Evolutionary conservation across 202 grass and related monocot genomes (phyloP).

Genomic region (Setaria italica): DNA sequence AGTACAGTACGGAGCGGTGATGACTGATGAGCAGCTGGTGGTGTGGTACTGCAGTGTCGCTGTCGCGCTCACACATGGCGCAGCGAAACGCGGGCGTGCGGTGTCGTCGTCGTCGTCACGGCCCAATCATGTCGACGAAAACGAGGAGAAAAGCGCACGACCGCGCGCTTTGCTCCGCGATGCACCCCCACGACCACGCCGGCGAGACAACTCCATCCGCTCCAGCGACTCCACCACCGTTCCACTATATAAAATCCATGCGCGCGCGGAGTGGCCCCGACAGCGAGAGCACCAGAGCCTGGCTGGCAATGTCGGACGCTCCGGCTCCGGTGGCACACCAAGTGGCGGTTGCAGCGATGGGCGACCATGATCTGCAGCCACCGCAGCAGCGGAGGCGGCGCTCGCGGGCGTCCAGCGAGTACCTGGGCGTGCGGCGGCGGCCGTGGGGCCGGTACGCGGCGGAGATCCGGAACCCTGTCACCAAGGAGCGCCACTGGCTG

Average conservation of each 20-base stretch:
- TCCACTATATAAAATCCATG: constrained; percentile 23
- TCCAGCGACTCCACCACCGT: not conserved
- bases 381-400: constrained; percentile 45
- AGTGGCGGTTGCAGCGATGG: not conserved
- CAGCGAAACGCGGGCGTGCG: constrained; percentile 44
- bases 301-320: constrained; percentile 33
- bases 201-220: not conserved
- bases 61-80: constrained; percentile 31
- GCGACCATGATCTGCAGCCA: not conserved
- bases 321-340: not conserved
- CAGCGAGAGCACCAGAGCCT: not conserved
- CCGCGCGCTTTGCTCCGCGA: constrained; percentile 22
- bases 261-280: not conserved
- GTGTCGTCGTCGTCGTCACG: not conserved
- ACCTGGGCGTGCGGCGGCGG: constrained; percentile 76
- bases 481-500: constrained; percentile 91
- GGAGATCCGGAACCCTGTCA: constrained; percentile 75
- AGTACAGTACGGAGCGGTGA: constrained; percentile 4
- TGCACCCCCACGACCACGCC: constrained; percentile 11
- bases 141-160: constrained; percentile 48
- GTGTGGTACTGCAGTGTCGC: not conserved
- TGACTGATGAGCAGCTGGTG: not conserved
- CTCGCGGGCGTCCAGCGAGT: constrained; percentile 66
- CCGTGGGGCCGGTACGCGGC: constrained; percentile 77
- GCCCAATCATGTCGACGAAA: constrained; percentile 66